phyloP scores from a whole-genome alignment of 1,284 basidiomycete genomes.

The Tilletiopsis washingtonensis region DNA sequence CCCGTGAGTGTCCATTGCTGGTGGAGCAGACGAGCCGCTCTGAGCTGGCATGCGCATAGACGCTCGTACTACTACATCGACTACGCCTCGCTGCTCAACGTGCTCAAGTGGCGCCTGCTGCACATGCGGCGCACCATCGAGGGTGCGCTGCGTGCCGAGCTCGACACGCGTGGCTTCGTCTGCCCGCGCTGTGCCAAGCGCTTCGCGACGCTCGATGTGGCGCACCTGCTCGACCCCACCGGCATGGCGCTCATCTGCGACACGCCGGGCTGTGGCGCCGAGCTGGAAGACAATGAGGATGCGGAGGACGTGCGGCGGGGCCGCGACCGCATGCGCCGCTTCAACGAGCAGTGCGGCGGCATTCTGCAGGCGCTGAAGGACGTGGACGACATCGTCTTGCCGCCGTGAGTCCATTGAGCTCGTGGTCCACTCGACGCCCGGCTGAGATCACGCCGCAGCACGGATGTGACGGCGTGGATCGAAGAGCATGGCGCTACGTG shows the following conservation, averaged over 20 bases:
- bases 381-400: slow-evolving; percentile 56
- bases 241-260: slow-evolving; percentile 43
- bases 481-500: slow-evolving; percentile 31
- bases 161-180: slow-evolving; percentile 90
- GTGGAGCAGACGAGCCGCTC: neutral
- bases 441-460: slow-evolving; percentile 50
- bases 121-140: slow-evolving; percentile 87
- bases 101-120: slow-evolving; percentile 95
- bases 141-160: slow-evolving; percentile 51
- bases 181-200: slow-evolving; percentile 80
- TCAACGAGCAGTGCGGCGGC: slow-evolving; percentile 82
- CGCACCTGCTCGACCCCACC: slow-evolving; percentile 69
- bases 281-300: slow-evolving; percentile 85
- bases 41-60: neutral
- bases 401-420: neutral
- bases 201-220: slow-evolving; percentile 78
- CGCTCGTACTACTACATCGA: slow-evolving; percentile 82
- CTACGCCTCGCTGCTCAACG: slow-evolving; percentile 88
- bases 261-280: slow-evolving; percentile 52
- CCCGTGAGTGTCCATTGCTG: neutral
- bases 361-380: slow-evolving; percentile 78
- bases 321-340: slow-evolving; percentile 88
- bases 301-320: slow-evolving; percentile 72
- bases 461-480: slow-evolving; percentile 59
- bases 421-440: too few species aligned